Base-by-base conservation (phyloP, 352 stramenopile species). In the Pythium insidiosum region DNA sequence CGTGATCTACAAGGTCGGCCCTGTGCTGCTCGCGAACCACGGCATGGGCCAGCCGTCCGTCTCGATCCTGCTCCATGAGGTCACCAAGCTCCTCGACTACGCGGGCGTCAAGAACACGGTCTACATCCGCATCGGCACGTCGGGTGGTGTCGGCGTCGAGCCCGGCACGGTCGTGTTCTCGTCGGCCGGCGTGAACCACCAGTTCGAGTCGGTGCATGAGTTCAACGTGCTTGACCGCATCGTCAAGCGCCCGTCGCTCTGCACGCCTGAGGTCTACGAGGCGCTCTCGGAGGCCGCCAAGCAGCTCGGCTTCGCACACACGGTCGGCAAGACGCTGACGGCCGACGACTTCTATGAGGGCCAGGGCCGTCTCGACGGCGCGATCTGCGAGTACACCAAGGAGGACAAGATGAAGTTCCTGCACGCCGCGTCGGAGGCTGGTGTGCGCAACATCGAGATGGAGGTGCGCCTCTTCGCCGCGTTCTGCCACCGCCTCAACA, bases 401-500 rank as follows among this genome's bases (percentile, higher is more conserved):
- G 76, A 92, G 24, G 74, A 92, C 56, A 88, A 89, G 56, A 70
- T 88, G 47, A 50, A 48, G 13, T 92, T 87, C 50, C 50, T 92
- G 38, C 51, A 83, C 29, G 63, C 57, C 25, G 65, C 69, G 21
- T 60, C 72, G 4, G 66, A 58, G 13, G 56, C 54, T 10, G 77
- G 80, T 26, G 75, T 89, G 26, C 70, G 73, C 45, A 92, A 92
- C 68, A 92, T 92, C 25, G 80, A 92, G 58, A 92, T 92, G 80
- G 80, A 92, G 53, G 78, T 68, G 21, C 64, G 68, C 11, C 50
- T 66, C 46, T 86, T 92, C 33, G 73, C 80, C 18, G 65, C 66
- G 39, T 88, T 88, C 49, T 86, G 75, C 49, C 67, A 86, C 60
- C 78, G 79, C 55, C 73, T 88, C 38, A 53, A 77, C 28, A 90